A percentile compares a stretch with the other conserved stretches of the same genome.
phyloP scores from a whole-genome alignment of 148 eudicot species.

The Hydrangea macrophylla region DNA sequence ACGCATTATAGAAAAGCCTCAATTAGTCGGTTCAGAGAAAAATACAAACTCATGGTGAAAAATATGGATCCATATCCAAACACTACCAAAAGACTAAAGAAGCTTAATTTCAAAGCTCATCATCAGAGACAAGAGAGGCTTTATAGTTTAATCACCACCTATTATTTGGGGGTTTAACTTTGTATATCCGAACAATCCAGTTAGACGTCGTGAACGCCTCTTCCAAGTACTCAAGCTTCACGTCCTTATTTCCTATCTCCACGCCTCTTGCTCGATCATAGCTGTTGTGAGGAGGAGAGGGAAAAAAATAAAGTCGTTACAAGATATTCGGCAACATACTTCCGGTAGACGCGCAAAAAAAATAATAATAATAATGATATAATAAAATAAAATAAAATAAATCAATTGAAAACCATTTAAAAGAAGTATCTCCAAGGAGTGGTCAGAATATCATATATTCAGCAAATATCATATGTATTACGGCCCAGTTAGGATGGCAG shows the following conservation, averaged over 20 bases:
- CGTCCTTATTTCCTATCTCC: conserved; percentile 94
- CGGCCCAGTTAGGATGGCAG: too few species aligned
- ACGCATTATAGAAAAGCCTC: too few species aligned
- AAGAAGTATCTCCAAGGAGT: not conserved
- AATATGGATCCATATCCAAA: too few species aligned
- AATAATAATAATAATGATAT: too few species aligned
- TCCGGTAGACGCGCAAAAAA: not conserved
- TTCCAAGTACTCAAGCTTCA: conserved; percentile 86
- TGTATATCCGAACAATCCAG: conserved; percentile 97
- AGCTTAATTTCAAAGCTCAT: too few species aligned
- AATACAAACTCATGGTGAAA: too few species aligned
- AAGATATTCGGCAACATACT: not conserved
- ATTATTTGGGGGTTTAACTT: conserved; percentile 96
- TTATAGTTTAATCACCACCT: conserved; percentile 50
- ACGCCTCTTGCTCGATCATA: conserved; percentile 99
- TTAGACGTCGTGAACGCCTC: conserved; percentile 97
- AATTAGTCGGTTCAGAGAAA: too few species aligned
- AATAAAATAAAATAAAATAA: too few species aligned
- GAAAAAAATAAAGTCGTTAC: not conserved
- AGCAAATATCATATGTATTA: too few species aligned
- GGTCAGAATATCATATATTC: not conserved
- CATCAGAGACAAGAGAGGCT: conserved; percentile 8
- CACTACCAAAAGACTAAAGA: too few species aligned
- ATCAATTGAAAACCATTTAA: not conserved
- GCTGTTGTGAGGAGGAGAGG: conserved; percentile 44